Conservation (phyloP, 1,284 basidiomycete genomes). For the Heliocybe sulcata region DNA sequence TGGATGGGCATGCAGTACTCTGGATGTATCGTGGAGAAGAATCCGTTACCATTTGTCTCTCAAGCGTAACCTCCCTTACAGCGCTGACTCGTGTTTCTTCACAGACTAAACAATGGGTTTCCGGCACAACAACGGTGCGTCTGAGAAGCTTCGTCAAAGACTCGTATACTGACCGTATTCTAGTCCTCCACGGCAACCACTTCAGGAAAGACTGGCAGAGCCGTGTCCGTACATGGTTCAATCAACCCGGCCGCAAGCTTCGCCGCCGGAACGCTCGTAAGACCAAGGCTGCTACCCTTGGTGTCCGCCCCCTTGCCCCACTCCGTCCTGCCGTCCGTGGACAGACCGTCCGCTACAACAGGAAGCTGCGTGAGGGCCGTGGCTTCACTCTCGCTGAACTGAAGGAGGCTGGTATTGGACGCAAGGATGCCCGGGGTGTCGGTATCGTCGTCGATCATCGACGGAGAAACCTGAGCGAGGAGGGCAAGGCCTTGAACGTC, state of each 20-base stretch:
- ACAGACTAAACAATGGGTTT: constrained; percentile 58
- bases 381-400: constrained; percentile 96
- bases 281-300: constrained; percentile 86
- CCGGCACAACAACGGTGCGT: constrained; percentile 73
- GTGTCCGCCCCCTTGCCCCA: constrained; percentile 86
- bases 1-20: constrained; percentile 21
- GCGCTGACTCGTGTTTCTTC: constrained; percentile 8
- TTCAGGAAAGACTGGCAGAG: constrained; percentile 99
- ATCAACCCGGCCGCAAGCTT: constrained; percentile 98
- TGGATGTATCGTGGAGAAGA: constrained; percentile 22
- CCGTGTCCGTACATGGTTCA: constrained; percentile 96
- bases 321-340: constrained; percentile 97
- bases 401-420: constrained; percentile 93
- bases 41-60: constrained; percentile 8
- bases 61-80: constrained; percentile 10
- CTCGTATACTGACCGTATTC: constrained; percentile 7
- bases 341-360: constrained; percentile 98
- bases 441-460: constrained; percentile 98
- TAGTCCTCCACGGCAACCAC: constrained; percentile 89
- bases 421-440: constrained; percentile 90
- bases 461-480: constrained; percentile 95
- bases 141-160: constrained; percentile 1
- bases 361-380: constrained; percentile 94
- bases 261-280: constrained; percentile 91
- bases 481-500: constrained; percentile 94